Evolutionary conservation across 2,329 filamentous ascomycete species (phyloP), one percentile per base, ranked within the genome.

Genomic region (Trichophyton simii): DNA sequence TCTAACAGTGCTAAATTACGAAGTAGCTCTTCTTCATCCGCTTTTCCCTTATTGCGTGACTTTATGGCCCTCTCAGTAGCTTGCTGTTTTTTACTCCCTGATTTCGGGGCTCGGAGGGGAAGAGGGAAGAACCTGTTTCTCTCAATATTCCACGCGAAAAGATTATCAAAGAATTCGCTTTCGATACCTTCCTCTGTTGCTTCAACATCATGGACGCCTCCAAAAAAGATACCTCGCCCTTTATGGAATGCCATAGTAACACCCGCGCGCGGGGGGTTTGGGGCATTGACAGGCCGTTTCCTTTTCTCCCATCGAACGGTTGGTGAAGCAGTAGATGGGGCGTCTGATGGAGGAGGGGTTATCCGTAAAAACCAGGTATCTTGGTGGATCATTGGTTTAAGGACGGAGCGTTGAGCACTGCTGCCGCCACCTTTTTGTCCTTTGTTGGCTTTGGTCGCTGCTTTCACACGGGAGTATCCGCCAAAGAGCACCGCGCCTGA

Each of bases 181-280:
- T 99, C 92, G 66, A 99, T 95, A 2, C 89, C 91, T 72, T 99
- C 94, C 71, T 96, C 91, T 65, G 84, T 92, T 71, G 91, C 83
- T 72, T 95, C 90, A 0, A 95, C 87, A 67, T 96, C 91, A 68
- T 96, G 90, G 3, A 99, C 94, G 59, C 94, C 94, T 52, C 94
- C 94, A 71, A 97, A 97, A 68, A 90, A 77, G 62, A 99, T 92
- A 0, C 94, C 94, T 63, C 94, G 85, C 0, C 92, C 91, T 74
- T 92, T 94, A 76, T 99, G 94, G 72, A 87, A 89, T 0, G 90
- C 84, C 91, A 97, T 97, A 1, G 92, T 97, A 0, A 90, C 85
- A 36, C 94, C 94, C 2, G 91, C 91, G 22, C 94, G 84, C 11
- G 87, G 75, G 3, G 94, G 94, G 65, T 85, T 88, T 0, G 94